Conservation (phyloP, 1,284 basidiomycete species). For the Trichosporon asahii region DNA sequence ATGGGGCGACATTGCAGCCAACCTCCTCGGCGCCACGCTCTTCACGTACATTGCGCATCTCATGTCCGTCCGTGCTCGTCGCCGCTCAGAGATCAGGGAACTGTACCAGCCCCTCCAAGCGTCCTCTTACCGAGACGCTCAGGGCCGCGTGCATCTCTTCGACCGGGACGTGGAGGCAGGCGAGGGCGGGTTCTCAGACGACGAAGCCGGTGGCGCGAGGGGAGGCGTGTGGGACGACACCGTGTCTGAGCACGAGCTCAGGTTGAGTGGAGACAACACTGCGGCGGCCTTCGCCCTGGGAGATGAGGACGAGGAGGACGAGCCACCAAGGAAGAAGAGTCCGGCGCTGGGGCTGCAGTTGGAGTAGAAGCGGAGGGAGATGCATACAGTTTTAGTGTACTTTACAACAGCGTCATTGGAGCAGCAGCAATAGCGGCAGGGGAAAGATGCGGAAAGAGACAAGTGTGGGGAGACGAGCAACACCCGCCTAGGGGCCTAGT, state of each 20-base stretch:
- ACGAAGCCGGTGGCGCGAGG: not conserved
- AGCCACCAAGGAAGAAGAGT: constrained; percentile 9
- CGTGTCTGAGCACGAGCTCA: constrained; percentile 6
- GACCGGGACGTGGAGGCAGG: constrained; percentile 10
- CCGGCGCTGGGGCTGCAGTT: not conserved
- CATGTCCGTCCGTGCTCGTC: constrained; percentile 31
- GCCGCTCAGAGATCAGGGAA: constrained; percentile 37
- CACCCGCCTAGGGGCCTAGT: too few species aligned
- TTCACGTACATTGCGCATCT: constrained; percentile 48
- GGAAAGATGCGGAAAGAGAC: not conserved
- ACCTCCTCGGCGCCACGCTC: constrained; percentile 44
- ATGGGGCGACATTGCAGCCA: constrained; percentile 48
- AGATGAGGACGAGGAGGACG: constrained; percentile 39
- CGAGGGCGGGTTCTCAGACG: not conserved
- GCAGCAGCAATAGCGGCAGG: too few species aligned
- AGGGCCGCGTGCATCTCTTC: constrained; percentile 43
- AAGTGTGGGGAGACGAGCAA: too few species aligned
- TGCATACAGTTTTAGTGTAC: not conserved
- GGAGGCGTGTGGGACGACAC: constrained; percentile 33
- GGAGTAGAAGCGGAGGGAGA: not conserved
- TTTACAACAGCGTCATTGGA: not conserved
- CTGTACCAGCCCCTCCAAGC: constrained; percentile 47
- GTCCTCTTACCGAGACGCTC: constrained; percentile 42
- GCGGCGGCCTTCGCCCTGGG: not conserved
- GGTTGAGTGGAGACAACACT: not conserved